These are phyloP conservation scores for Aspergillus funiculosus DNA, from an alignment of 495 filamentous ascomycete species.

Conservation along the genomic window DNA sequence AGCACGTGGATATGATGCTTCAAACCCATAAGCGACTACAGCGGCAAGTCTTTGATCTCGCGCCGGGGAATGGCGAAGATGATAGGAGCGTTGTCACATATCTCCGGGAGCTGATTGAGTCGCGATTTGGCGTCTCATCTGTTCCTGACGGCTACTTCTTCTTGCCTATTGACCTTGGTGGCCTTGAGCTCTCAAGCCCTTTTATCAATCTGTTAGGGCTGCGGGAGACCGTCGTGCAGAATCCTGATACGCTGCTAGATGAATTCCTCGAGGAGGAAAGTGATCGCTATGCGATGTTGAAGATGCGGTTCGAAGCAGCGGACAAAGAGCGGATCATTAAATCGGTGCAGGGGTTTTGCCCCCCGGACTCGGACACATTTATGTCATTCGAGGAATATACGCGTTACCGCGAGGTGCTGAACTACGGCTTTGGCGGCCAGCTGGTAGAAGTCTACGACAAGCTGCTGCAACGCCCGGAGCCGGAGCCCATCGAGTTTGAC, in stretches of 20 bases:
- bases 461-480: constrained; percentile 6
- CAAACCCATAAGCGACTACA: constrained; percentile 13
- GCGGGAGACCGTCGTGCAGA: not conserved
- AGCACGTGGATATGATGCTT: constrained; percentile 15
- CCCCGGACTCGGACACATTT: constrained; percentile 2
- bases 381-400: constrained; percentile 14
- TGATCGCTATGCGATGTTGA: not conserved
- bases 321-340: not conserved
- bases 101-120: constrained; percentile 8
- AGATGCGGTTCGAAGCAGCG: not conserved
- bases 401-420: constrained; percentile 4
- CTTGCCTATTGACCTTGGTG: constrained; percentile 15
- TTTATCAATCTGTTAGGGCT: constrained; percentile 12
- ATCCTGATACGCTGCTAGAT: constrained; percentile 5
- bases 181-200: constrained; percentile 14
- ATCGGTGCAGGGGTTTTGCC: not conserved
- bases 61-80: not conserved
- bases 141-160: constrained; percentile 18
- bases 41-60: constrained; percentile 6
- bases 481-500: constrained; percentile 6
- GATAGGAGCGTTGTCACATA: constrained; percentile 12
- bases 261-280: constrained; percentile 7
- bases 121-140: not conserved
- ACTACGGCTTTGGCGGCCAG: constrained; percentile 6
- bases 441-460: constrained; percentile 4